Evolutionary conservation across 2,329 filamentous ascomycete genomes (phyloP).

Genomic region (Grosmannia serpens): DNA sequence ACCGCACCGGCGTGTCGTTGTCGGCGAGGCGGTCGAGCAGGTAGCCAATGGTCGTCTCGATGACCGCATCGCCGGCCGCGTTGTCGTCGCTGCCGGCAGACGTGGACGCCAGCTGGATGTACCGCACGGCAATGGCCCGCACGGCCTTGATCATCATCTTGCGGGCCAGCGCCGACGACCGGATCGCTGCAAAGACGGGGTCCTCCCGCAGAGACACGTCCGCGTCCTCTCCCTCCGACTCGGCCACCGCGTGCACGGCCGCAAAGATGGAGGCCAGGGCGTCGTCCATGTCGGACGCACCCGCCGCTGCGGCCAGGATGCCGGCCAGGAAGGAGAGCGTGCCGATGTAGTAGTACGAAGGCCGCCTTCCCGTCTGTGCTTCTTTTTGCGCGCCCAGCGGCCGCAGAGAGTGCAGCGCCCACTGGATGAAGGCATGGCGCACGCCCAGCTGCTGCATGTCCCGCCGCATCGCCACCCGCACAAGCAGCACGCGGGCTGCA

Average conservation of each 20-base stretch:
- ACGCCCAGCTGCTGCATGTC: slow-evolving; percentile 79
- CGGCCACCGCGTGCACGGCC: slow-evolving; percentile 47
- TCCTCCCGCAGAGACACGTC: slow-evolving; percentile 20
- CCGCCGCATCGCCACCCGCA: slow-evolving; percentile 67
- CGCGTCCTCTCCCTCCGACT: slow-evolving; percentile 25
- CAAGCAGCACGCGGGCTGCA: slow-evolving; percentile 72
- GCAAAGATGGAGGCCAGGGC: slow-evolving; percentile 57
- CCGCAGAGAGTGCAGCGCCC: slow-evolving; percentile 54
- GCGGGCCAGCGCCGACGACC: slow-evolving; percentile 65
- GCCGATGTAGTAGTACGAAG: slow-evolving; percentile 67
- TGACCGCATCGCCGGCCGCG: slow-evolving; percentile 36
- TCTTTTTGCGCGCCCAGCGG: slow-evolving; percentile 25
- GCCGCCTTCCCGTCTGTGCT: slow-evolving; percentile 13
- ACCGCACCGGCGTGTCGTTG: slow-evolving; percentile 79
- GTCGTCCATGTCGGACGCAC: slow-evolving; percentile 61
- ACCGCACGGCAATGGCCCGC: slow-evolving; percentile 53
- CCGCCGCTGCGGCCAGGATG: slow-evolving; percentile 55
- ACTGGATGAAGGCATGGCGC: slow-evolving; percentile 54
- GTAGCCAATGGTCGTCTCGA: slow-evolving; percentile 75
- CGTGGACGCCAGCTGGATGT: slow-evolving; percentile 40
- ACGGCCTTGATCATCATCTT: slow-evolving; percentile 81
- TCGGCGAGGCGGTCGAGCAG: slow-evolving; percentile 70
- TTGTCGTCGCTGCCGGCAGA: slow-evolving; percentile 51
- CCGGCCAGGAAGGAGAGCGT: slow-evolving; percentile 70
- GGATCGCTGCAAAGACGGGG: slow-evolving; percentile 40